Conservation (phyloP, 495 filamentous ascomycete species). For the Penicillium odoratum region DNA sequence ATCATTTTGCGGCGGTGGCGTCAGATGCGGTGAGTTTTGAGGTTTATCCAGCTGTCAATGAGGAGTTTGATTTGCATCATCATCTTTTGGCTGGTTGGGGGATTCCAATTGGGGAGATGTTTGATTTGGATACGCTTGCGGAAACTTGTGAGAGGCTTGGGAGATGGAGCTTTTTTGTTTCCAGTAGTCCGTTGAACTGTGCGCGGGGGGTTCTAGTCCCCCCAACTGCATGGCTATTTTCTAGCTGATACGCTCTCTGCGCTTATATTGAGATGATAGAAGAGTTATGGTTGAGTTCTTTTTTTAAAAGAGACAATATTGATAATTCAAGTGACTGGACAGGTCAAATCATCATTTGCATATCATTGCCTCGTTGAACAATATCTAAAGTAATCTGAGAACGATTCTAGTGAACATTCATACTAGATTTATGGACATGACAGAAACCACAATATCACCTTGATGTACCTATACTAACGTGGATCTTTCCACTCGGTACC, state of each 20-base stretch:
- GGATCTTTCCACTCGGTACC: too few species aligned
- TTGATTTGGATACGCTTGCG: conserved; percentile 59
- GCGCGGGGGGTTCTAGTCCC: conserved; percentile 44
- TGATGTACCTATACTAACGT: too few species aligned
- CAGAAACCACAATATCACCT: too few species aligned
- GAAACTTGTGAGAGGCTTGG: conserved; percentile 52
- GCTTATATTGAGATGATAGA: too few species aligned
- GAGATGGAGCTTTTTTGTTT: conserved; percentile 72
- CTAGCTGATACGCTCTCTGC: conserved; percentile 13
- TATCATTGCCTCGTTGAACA: too few species aligned
- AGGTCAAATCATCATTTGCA: too few species aligned
- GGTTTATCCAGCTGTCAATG: conserved; percentile 56
- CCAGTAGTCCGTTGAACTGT: conserved; percentile 62
- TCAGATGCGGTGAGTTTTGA: conserved; percentile 68
- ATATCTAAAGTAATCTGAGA: too few species aligned
- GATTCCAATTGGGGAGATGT: conserved; percentile 65
- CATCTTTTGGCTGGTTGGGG: conserved; percentile 69
- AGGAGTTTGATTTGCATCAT: conserved; percentile 59
- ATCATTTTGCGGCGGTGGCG: conserved; percentile 66
- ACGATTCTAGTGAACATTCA: too few species aligned
- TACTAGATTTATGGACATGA: too few species aligned
- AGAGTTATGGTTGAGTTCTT: too few species aligned
- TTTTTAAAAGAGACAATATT: too few species aligned
- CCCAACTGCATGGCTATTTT: conserved; percentile 52
- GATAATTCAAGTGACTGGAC: too few species aligned